phyloP scores from a whole-genome alignment of 805 yeast genomes.

The Hanseniaspora clermontiae region DNA sequence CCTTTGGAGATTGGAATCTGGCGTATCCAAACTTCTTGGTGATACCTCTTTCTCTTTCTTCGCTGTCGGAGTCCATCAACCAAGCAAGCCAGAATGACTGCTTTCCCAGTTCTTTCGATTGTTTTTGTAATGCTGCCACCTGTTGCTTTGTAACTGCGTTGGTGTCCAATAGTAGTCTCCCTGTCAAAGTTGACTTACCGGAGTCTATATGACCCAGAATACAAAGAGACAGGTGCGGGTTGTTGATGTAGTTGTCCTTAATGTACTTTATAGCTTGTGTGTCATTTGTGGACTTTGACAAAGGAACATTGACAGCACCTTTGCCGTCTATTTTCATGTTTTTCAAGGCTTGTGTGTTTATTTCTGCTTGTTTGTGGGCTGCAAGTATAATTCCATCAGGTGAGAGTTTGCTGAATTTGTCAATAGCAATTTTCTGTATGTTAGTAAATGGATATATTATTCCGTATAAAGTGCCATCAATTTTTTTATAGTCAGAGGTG shows the following conservation, averaged over 20 bases:
- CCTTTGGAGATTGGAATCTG: constrained; percentile 80
- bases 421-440: constrained; percentile 31
- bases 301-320: constrained; percentile 1
- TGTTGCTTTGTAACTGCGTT: constrained; percentile 96
- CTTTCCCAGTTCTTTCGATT: constrained; percentile 96
- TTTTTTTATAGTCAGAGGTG: constrained; percentile 16
- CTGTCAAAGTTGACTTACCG: constrained; percentile 98
- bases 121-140: constrained; percentile 89
- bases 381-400: constrained; percentile 64
- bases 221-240: constrained; percentile 89
- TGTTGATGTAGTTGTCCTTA: constrained; percentile 60
- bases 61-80: constrained; percentile 98
- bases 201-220: constrained; percentile 99
- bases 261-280: constrained; percentile 19
- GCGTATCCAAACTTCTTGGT: constrained; percentile 98
- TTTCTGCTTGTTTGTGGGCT: constrained; percentile 44
- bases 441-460: constrained; percentile 34
- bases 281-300: constrained; percentile 15
- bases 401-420: constrained; percentile 55
- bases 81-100: constrained; percentile 98
- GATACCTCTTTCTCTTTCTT: constrained; percentile 96
- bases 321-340: constrained; percentile 13
- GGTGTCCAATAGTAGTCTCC: constrained; percentile 79
- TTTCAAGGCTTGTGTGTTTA: constrained; percentile 20
- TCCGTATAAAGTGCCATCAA: constrained; percentile 22